phyloP scores from a whole-genome alignment of 345 rosid species.

The Populus deltoides region DNA sequence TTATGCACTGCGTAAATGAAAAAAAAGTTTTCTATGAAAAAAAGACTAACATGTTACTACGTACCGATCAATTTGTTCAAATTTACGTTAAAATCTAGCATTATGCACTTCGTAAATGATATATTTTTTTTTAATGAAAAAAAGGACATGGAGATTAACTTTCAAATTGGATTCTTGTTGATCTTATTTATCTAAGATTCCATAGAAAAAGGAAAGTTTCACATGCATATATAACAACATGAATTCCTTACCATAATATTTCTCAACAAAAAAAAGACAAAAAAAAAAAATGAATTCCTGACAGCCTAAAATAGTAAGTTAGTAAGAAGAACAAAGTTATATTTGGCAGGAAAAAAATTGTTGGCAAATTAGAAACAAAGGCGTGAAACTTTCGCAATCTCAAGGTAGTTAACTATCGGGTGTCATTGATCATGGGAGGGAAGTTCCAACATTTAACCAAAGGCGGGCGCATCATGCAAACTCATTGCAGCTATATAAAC shows the following conservation, averaged over 20 bases:
- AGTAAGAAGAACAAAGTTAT: background rate
- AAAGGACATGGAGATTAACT: too few relatives aligned
- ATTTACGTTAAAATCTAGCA: too few relatives aligned
- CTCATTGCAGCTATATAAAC: constrained; percentile 4
- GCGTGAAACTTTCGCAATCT: background rate
- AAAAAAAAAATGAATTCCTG: background rate
- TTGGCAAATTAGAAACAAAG: background rate
- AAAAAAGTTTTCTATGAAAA: too few relatives aligned
- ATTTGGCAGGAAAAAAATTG: background rate
- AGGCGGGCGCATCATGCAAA: background rate
- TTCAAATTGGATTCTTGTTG: too few relatives aligned
- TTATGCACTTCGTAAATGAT: too few relatives aligned
- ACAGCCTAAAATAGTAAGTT: background rate
- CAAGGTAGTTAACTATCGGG: too few relatives aligned
- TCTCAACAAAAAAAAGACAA: background rate
- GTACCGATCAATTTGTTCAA: too few relatives aligned
- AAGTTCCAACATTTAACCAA: background rate
- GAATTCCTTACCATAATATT: background rate
- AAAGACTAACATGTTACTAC: too few relatives aligned
- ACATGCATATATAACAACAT: background rate
- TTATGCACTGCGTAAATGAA: too few relatives aligned
- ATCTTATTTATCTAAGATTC: too few relatives aligned
- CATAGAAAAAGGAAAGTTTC: background rate
- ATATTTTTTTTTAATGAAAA: too few relatives aligned
- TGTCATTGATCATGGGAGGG: background rate